Percentiles rank a stretch among this genome's conserved stretches.
phyloP scores from a whole-genome alignment of 768 basidiomycete species.

The Boletus sensibilis region DNA sequence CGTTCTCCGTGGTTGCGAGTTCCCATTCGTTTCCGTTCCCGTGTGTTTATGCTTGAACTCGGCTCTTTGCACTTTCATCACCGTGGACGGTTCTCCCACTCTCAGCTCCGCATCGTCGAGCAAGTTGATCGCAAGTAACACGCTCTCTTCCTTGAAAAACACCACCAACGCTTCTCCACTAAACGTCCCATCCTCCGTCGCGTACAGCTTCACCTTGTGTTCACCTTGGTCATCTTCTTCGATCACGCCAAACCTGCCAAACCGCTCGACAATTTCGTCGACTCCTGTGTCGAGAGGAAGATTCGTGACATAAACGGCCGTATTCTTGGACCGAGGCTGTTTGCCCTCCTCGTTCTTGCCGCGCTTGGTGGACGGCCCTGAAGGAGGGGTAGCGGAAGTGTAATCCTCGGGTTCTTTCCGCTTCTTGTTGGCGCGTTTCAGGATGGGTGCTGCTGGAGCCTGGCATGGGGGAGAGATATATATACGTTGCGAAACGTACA shows the following conservation, averaged over 20 bases:
- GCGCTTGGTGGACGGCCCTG: conserved; percentile 64
- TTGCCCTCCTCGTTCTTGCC: conserved; percentile 58
- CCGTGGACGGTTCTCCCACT: conserved; percentile 69
- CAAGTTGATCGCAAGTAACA: conserved; percentile 75
- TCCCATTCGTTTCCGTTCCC: conserved; percentile 39
- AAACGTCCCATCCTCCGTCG: conserved; percentile 80
- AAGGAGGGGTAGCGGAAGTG: conserved; percentile 49
- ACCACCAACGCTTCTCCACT: conserved; percentile 95
- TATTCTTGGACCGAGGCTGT: conserved; percentile 76
- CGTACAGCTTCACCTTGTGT: conserved; percentile 95
- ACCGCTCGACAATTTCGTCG: conserved; percentile 80
- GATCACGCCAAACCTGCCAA: conserved; percentile 88
- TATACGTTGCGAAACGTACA: conserved; percentile 24
- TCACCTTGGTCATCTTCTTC: conserved; percentile 91
- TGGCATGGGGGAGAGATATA: conserved; percentile 33
- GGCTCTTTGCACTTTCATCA: conserved; percentile 74
- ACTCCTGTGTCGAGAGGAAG: conserved; percentile 74
- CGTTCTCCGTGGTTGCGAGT: conserved; percentile 53
- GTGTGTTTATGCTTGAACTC: conserved; percentile 73
- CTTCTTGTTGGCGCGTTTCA: conserved; percentile 78
- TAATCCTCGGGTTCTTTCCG: conserved; percentile 73
- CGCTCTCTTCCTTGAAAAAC: conserved; percentile 97
- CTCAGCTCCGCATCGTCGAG: conserved; percentile 92
- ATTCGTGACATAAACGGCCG: conserved; percentile 85
- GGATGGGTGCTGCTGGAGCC: conserved; percentile 85